A percentile compares a stretch with the other conserved stretches of the same genome.
phyloP scores from a whole-genome alignment of 139 green algal species.

The Haematococcus lacustris region DNA sequence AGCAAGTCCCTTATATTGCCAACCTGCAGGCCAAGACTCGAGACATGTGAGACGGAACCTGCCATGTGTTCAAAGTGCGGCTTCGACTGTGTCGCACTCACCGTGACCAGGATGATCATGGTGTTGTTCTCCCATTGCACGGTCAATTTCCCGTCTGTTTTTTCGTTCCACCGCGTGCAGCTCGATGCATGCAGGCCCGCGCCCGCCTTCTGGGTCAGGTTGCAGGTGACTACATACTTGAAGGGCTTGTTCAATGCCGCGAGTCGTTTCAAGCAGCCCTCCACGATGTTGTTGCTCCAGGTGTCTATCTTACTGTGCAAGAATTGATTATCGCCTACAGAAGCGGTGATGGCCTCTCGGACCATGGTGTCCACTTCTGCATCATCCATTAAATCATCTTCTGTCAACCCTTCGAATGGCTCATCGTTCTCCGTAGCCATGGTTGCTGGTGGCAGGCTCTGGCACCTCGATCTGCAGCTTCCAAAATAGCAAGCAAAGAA shows the following conservation, averaged over 20 bases:
- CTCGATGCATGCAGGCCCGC: slow-evolving; percentile 72
- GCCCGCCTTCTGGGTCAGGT: slow-evolving; percentile 70
- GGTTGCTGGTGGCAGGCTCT: no score
- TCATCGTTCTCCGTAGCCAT: neutral
- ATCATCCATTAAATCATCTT: slow-evolving; percentile 80
- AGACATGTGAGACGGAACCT: no score
- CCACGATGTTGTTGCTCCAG: slow-evolving; percentile 70
- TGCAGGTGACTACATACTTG: slow-evolving; percentile 74
- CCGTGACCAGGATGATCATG: slow-evolving; percentile 69
- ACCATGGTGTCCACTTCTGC: slow-evolving; percentile 79
- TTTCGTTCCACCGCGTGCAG: slow-evolving; percentile 72
- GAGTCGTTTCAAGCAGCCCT: slow-evolving; percentile 73
- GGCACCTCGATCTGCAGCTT: no score
- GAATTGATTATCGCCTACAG: slow-evolving; percentile 65
- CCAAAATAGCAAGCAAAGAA: no score
- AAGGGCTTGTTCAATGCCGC: slow-evolving; percentile 71
- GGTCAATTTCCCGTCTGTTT: slow-evolving; percentile 75
- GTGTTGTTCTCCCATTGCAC: slow-evolving; percentile 80
- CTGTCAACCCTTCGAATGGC: slow-evolving; percentile 13
- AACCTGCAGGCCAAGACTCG: no score
- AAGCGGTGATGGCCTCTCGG: slow-evolving; percentile 40
- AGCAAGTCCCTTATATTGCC: no score
- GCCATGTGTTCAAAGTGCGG: no score
- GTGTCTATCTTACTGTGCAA: slow-evolving; percentile 58
- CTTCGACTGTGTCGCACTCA: no score